phyloP scores from a whole-genome alignment of 2,329 filamentous ascomycete species.

The Venturiaceae sp. region DNA sequence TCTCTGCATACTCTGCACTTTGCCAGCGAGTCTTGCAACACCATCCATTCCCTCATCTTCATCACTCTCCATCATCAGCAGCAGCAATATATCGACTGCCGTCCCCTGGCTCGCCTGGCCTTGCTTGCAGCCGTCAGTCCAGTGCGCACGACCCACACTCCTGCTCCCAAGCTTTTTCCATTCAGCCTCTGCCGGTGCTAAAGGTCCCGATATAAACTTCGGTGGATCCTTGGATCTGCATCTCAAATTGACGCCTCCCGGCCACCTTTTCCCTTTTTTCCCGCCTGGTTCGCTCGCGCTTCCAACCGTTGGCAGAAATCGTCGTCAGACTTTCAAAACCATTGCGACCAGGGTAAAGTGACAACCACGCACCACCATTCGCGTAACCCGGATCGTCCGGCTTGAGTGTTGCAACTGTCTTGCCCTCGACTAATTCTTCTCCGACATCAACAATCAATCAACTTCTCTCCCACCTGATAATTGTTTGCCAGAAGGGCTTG shows the following conservation, averaged over 20 bases:
- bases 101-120: background rate
- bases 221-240: constrained; percentile 1
- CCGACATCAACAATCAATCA: background rate
- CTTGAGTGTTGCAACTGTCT: background rate
- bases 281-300: background rate
- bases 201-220: background rate
- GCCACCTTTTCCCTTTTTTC: constrained; percentile 1
- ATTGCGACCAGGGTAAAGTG: background rate
- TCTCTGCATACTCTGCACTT: background rate
- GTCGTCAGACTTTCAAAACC: constrained; percentile 1
- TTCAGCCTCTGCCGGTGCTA: background rate
- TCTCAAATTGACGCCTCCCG: constrained; percentile 1
- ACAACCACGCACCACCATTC: background rate
- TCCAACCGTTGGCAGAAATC: background rate
- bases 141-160: background rate
- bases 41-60: background rate
- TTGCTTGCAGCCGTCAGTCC: background rate
- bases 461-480: background rate
- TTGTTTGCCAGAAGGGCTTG: too few relatives aligned
- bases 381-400: background rate
- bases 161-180: background rate
- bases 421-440: background rate
- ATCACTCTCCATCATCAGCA: background rate
- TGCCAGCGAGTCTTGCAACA: background rate
- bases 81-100: background rate